Percentiles rank a stretch among this genome's conserved stretches.
phyloP scores from a whole-genome alignment of 768 basidiomycete genomes.

The Hirschioporus abietinus region DNA sequence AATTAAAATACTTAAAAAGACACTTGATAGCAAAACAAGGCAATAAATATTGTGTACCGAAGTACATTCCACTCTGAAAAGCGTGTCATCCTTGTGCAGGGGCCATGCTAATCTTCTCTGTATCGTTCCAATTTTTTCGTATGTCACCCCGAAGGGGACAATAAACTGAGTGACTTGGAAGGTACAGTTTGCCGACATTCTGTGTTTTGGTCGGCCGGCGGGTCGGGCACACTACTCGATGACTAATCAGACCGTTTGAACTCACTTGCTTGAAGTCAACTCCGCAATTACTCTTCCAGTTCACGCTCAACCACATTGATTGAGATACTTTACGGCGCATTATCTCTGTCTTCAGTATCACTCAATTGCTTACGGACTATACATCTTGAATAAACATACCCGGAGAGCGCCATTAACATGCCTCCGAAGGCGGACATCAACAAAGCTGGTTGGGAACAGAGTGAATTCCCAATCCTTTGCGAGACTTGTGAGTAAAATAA shows the following conservation, averaged over 20 bases:
- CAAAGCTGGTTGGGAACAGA: conserved; percentile 92
- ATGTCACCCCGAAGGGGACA: conserved; percentile 28
- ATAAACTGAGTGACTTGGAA: background rate
- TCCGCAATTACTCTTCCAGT: background rate
- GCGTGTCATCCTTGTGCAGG: conserved; percentile 50
- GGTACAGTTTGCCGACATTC: background rate
- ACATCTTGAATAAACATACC: background rate
- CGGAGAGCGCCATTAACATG: conserved; percentile 29
- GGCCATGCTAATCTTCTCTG: conserved; percentile 54
- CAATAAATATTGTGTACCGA: conserved; percentile 7
- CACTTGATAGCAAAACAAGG: background rate
- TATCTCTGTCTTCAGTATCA: background rate
- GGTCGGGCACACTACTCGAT: background rate
- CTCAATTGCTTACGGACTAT: background rate
- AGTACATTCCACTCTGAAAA: conserved; percentile 11
- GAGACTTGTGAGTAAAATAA: conserved; percentile 67
- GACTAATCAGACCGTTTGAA: too few species aligned
- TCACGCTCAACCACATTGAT: too few species aligned
- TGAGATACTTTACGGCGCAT: too few species aligned
- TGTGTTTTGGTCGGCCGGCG: background rate
- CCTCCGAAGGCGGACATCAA: conserved; percentile 88
- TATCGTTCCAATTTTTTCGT: conserved; percentile 45
- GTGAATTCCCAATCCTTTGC: conserved; percentile 90
- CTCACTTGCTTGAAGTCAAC: background rate
- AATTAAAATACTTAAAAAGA: too few species aligned